A percentile compares a stretch with the other conserved stretches of the same genome.
Conservation (phyloP, 169 alveolate species). For the Cryptosporidium bovis region DNA sequence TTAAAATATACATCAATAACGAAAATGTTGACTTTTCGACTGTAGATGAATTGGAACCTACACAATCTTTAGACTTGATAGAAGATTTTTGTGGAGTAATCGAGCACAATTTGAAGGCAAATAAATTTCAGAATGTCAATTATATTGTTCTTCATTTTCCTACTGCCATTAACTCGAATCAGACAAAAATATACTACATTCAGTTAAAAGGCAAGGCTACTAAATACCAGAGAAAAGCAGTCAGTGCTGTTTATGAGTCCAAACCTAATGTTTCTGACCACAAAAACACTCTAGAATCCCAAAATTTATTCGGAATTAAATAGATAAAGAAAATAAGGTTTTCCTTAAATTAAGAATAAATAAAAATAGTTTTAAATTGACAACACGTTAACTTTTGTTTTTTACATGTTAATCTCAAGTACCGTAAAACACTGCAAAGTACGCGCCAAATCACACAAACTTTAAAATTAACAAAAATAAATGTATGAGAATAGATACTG, state of each 20-base stretch:
- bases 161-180: constrained; percentile 79
- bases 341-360: neutral
- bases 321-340: neutral
- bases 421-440: neutral
- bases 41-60: constrained; percentile 77
- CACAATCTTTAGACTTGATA: constrained; percentile 80
- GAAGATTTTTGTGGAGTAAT: constrained; percentile 84
- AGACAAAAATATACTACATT: constrained; percentile 79
- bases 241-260: constrained; percentile 78
- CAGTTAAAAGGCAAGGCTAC: constrained; percentile 81
- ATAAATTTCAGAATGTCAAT: constrained; percentile 81
- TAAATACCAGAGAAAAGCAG: constrained; percentile 81
- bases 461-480: neutral
- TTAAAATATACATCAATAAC: constrained; percentile 80
- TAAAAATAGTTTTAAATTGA: neutral
- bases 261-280: constrained; percentile 71
- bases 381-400: neutral
- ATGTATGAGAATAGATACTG: neutral
- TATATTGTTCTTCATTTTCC: constrained; percentile 79
- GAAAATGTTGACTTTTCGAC: constrained; percentile 83
- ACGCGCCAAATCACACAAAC: too few species aligned
- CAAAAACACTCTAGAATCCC: constrained; percentile 20
- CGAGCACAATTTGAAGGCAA: constrained; percentile 83
- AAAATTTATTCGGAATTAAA: constrained; percentile 5
- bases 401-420: neutral